Evolutionary conservation across 2,329 filamentous ascomycete species (phyloP).

Genomic region (Neonectria faginata): DNA sequence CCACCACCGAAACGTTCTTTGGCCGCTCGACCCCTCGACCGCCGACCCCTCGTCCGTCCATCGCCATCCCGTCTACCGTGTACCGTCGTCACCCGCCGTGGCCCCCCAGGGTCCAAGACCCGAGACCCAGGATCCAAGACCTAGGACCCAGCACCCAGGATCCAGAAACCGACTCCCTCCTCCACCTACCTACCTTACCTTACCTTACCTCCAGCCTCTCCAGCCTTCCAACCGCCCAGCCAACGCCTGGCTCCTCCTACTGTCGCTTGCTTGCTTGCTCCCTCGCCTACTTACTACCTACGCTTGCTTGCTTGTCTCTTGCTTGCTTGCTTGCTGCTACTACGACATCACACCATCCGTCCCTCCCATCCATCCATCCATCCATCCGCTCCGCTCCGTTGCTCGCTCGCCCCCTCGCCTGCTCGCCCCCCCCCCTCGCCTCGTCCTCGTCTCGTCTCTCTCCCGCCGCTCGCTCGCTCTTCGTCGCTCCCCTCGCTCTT

Average conservation of each 20-base stretch:
- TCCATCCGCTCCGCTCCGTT: slow-evolving; percentile 27
- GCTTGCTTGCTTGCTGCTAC: slow-evolving; percentile 15
- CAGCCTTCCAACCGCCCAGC: slow-evolving; percentile 21
- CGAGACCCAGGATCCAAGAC: slow-evolving; percentile 10
- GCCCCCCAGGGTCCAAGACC: slow-evolving; percentile 8
- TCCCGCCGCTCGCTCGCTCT: slow-evolving; percentile 14
- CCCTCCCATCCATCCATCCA: not conserved
- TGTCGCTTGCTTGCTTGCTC: slow-evolving; percentile 7
- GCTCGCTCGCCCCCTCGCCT: slow-evolving; percentile 8
- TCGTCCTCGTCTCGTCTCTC: slow-evolving; percentile 19
- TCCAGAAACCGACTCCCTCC: slow-evolving; percentile 8
- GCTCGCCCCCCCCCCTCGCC: slow-evolving; percentile 11
- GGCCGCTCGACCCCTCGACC: slow-evolving; percentile 16
- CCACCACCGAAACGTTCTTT: not conserved
- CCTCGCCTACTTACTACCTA: not conserved
- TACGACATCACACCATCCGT: slow-evolving; percentile 31
- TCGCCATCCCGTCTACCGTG: slow-evolving; percentile 11
- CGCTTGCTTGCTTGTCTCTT: not conserved
- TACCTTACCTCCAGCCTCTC: slow-evolving; percentile 6
- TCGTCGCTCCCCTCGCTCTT: slow-evolving; percentile 11
- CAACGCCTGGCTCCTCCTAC: slow-evolving; percentile 17
- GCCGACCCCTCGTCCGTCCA: slow-evolving; percentile 19
- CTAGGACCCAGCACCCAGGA: slow-evolving; percentile 13
- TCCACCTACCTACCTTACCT: slow-evolving; percentile 2
- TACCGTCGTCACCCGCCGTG: slow-evolving; percentile 18